Percentiles rank a stretch among this genome's conserved stretches.
phyloP scores from a whole-genome alignment of 2,329 filamentous ascomycete genomes.

The Nothophaeocryptopus gaeumannii region DNA sequence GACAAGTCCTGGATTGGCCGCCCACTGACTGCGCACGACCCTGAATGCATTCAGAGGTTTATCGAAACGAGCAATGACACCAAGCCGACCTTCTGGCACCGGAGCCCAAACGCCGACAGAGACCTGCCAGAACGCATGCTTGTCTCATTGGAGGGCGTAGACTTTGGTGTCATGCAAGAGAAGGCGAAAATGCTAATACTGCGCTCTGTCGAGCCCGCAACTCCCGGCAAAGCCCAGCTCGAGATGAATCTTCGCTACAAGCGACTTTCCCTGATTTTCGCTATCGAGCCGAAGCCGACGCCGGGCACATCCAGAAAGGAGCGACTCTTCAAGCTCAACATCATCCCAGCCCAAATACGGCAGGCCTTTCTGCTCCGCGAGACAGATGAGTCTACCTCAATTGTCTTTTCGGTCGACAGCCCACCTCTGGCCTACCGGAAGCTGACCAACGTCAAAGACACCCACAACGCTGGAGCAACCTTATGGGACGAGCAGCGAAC shows the following conservation, averaged over 20 bases:
- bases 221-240: conserved; percentile 32
- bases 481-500: conserved; percentile 56
- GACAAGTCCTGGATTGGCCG: conserved; percentile 18
- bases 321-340: conserved; percentile 21
- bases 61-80: conserved; percentile 13
- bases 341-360: conserved; percentile 26
- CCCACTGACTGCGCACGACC: conserved; percentile 8
- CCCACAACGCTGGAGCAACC: conserved; percentile 41
- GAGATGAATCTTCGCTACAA: conserved; percentile 45
- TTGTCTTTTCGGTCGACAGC: conserved; percentile 42
- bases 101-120: conserved; percentile 5
- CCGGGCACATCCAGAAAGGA: neutral
- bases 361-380: conserved; percentile 14
- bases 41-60: neutral
- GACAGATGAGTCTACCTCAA: conserved; percentile 21
- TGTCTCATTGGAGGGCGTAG: conserved; percentile 39
- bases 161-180: conserved; percentile 61
- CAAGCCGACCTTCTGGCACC: conserved; percentile 1
- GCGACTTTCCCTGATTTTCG: conserved; percentile 47
- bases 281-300: conserved; percentile 13
- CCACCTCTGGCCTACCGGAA: conserved; percentile 31
- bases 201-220: conserved; percentile 42
- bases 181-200: conserved; percentile 59
- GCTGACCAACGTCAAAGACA: conserved; percentile 27
- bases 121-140: conserved; percentile 19